Evolutionary conservation across 805 yeast species (phyloP).

Genomic region (Ogataea ganodermae): DNA sequence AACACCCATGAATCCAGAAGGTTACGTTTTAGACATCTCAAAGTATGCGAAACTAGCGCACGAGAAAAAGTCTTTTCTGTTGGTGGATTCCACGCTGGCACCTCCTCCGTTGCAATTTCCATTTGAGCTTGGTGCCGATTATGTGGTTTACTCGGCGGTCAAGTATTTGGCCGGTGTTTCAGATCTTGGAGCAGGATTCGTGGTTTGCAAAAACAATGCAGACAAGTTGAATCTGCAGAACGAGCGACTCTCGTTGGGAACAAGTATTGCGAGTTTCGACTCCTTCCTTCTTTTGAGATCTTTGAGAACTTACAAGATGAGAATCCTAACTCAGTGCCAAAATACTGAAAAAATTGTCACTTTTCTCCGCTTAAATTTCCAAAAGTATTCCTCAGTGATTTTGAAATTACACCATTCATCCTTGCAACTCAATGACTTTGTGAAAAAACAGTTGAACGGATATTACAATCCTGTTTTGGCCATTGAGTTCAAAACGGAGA

Average conservation of each 20-base stretch:
- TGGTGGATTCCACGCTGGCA: conserved; percentile 58
- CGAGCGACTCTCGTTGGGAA: conserved; percentile 49
- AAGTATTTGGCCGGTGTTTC: conserved; percentile 59
- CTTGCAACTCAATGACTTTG: conserved; percentile 43
- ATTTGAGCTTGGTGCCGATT: conserved; percentile 52
- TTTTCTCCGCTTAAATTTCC: conserved; percentile 38
- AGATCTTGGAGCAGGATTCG: conserved; percentile 54
- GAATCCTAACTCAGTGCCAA: conserved; percentile 48
- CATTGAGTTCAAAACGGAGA: conserved; percentile 38
- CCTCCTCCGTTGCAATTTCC: conserved; percentile 60
- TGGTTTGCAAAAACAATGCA: conserved; percentile 41
- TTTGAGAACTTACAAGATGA: conserved; percentile 51
- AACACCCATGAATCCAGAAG: conserved; percentile 58
- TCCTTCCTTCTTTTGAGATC: conserved; percentile 49
- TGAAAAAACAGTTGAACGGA: conserved; percentile 44
- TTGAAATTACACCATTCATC: conserved; percentile 48
- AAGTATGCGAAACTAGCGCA: conserved; percentile 47
- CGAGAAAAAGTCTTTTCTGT: conserved; percentile 41
- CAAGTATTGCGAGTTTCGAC: conserved; percentile 55
- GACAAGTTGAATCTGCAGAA: conserved; percentile 37
- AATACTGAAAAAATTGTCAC: conserved; percentile 45
- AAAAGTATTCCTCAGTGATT: conserved; percentile 37
- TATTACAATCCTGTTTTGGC: conserved; percentile 51
- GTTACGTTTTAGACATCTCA: conserved; percentile 44
- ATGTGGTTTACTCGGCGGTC: conserved; percentile 56